These are phyloP conservation scores for Colletotrichum sp. DNA, from an alignment of 2,329 filamentous ascomycete genomes.

Conservation along the genomic window DNA sequence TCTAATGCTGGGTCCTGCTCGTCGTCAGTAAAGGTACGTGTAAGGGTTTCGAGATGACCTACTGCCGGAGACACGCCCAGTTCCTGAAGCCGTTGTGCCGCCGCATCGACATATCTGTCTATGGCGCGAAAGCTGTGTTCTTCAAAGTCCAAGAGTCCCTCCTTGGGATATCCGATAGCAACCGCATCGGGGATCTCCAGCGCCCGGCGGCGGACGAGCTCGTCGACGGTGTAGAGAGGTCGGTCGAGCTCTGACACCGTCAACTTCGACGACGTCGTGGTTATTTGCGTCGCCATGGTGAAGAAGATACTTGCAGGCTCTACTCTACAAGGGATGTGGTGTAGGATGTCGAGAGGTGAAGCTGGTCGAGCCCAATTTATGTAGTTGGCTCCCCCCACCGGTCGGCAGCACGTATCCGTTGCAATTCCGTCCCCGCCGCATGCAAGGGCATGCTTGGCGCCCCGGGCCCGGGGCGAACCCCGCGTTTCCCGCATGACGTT, in stretches of 20 bases:
- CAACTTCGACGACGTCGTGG: background rate
- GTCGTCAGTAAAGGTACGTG: background rate
- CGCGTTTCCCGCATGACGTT: background rate
- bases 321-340: background rate
- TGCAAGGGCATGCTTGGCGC: background rate
- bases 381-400: background rate
- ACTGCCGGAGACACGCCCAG: background rate
- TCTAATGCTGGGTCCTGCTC: background rate
- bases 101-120: background rate
- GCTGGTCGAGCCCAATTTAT: background rate
- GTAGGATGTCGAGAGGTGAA: background rate
- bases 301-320: background rate
- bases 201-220: background rate
- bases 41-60: background rate
- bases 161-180: background rate
- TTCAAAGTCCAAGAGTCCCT: background rate
- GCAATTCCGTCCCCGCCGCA: background rate
- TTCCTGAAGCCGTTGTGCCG: background rate
- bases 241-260: background rate
- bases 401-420: background rate
- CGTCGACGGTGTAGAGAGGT: background rate
- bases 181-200: background rate
- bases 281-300: background rate
- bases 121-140: background rate
- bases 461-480: background rate